A percentile compares a stretch with the other conserved stretches of the same genome.
These are phyloP conservation scores for Phytophthora foliorum DNA, from an alignment of 352 stramenopile species.

Conservation along the genomic window DNA sequence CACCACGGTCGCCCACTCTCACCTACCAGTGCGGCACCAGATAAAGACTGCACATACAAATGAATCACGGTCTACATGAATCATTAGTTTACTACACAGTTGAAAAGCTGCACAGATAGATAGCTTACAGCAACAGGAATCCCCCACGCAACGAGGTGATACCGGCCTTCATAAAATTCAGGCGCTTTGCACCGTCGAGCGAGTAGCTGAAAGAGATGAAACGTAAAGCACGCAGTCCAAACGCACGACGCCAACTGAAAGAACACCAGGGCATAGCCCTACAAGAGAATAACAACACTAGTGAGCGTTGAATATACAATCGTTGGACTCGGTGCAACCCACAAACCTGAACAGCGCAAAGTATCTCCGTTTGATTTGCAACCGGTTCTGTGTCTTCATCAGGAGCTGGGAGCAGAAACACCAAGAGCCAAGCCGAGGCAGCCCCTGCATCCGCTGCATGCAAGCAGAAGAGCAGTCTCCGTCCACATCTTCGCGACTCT, in stretches of 20 bases:
- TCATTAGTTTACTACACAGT: background rate
- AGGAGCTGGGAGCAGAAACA: conserved; percentile 45
- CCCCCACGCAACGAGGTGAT: conserved; percentile 77
- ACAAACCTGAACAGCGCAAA: conserved; percentile 58
- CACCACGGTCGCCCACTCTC: conserved; percentile 78
- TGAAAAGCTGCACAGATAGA: background rate
- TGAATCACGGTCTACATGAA: conserved; percentile 54
- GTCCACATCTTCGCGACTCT: conserved; percentile 72
- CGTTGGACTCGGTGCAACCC: background rate
- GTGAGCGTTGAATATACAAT: background rate
- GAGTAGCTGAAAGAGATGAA: conserved; percentile 80
- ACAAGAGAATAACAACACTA: background rate
- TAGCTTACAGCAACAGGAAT: conserved; percentile 52
- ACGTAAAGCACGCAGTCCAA: conserved; percentile 83
- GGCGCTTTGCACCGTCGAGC: conserved; percentile 54
- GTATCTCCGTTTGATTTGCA: conserved; percentile 4
- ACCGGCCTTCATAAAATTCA: conserved; percentile 75
- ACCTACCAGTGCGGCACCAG: conserved; percentile 62
- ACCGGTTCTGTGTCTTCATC: conserved; percentile 2
- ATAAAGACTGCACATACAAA: conserved; percentile 51
- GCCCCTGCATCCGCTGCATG: conserved; percentile 63
- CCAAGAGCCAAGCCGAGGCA: conserved; percentile 64
- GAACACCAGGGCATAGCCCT: conserved; percentile 77
- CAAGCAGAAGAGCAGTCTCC: conserved; percentile 71
- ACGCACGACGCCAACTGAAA: conserved; percentile 74